These are phyloP conservation scores for Papiliotrema flavescens DNA, from an alignment of 1,284 basidiomycete genomes.

Conservation along the genomic window DNA sequence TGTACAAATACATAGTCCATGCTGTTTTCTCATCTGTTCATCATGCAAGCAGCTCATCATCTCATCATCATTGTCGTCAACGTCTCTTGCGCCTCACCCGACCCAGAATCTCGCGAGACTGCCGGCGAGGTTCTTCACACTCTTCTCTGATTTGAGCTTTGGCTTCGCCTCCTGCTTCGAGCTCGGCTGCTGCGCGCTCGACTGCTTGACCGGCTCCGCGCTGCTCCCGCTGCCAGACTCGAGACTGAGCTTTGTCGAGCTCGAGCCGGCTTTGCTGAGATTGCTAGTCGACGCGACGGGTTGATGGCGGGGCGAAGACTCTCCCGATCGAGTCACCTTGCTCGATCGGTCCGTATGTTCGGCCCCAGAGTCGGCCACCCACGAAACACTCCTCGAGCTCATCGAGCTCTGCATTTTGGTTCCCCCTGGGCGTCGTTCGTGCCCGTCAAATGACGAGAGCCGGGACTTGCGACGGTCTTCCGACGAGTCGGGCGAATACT, in stretches of 20 bases:
- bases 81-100: too few relatives aligned
- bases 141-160: conserved; percentile 32
- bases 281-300: conserved; percentile 2
- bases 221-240: conserved; percentile 5
- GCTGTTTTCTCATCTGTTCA: background rate
- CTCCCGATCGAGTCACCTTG: background rate
- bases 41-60: background rate
- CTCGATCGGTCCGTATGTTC: background rate
- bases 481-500: conserved; percentile 23
- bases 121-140: conserved; percentile 36
- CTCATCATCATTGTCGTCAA: background rate
- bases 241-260: conserved; percentile 19
- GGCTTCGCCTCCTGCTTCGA: background rate
- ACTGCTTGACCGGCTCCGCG: background rate
- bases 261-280: conserved; percentile 1
- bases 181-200: too few relatives aligned
- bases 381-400: conserved; percentile 18
- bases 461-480: too few relatives aligned
- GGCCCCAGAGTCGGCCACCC: conserved; percentile 7
- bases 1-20: too few relatives aligned
- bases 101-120: conserved; percentile 44
- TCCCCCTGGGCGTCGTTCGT: too few relatives aligned
- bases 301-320: background rate
- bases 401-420: conserved; percentile 5
- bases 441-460: too few relatives aligned